Evolutionary conservation across 495 filamentous ascomycete genomes (phyloP).

Genomic region (Pseudomonodictys pantanalensis): DNA sequence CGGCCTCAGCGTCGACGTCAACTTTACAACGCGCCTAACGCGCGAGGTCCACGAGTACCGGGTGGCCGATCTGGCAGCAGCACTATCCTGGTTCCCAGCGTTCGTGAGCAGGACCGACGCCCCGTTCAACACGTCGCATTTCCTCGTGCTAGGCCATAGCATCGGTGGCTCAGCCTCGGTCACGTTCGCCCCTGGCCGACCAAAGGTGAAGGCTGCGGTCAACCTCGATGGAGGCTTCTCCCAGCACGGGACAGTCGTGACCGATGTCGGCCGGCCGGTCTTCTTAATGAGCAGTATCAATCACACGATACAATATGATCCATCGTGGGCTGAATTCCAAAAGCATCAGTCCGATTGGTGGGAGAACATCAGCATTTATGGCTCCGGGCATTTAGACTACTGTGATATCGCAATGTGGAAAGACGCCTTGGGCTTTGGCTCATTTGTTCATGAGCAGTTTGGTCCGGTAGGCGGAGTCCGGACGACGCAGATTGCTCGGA

Average conservation of each 20-base stretch:
- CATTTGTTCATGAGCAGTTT: background rate
- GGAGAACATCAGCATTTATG: background rate
- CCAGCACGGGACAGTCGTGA: background rate
- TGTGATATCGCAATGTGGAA: background rate
- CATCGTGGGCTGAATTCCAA: background rate
- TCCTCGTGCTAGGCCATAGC: background rate
- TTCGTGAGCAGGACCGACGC: background rate
- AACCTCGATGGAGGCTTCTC: background rate
- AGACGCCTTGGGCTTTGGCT: background rate
- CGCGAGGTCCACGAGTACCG: slow-evolving; percentile 7
- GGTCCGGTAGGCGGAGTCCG: background rate
- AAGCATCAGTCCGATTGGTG: background rate
- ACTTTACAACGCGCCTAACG: slow-evolving; percentile 1
- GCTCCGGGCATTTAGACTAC: background rate
- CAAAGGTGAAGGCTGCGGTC: background rate
- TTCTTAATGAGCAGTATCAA: background rate
- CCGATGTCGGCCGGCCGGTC: background rate
- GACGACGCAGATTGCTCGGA: background rate
- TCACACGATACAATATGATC: background rate
- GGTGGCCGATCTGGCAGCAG: background rate
- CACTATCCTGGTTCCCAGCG: background rate
- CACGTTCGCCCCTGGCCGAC: background rate
- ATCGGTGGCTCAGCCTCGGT: background rate
- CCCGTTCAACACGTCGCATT: background rate
- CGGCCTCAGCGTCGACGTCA: slow-evolving; percentile 4